phyloP scores from a whole-genome alignment of 805 yeast genomes.

The Kluyveromyces siamensis region DNA sequence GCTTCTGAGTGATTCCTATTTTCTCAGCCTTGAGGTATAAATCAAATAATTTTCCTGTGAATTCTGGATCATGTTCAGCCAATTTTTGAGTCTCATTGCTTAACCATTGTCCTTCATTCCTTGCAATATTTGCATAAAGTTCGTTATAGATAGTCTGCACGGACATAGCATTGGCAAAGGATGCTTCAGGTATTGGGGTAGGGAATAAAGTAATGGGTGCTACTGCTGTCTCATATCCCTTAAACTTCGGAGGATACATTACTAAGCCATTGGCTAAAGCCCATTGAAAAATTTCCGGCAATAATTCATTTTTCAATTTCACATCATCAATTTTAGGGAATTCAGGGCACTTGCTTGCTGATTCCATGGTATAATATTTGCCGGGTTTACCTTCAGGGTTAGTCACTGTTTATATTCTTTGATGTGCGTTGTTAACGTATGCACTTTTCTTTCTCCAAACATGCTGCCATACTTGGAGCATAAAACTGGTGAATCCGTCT shows the following conservation, averaged over 20 bases:
- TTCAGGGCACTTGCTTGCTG: conserved; percentile 3
- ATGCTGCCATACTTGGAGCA: no score
- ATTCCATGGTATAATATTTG: background rate
- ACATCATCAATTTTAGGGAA: conserved; percentile 25
- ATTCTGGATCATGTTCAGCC: conserved; percentile 55
- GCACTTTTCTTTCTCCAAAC: no score
- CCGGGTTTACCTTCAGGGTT: background rate
- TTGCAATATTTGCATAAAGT: conserved; percentile 58
- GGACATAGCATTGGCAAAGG: conserved; percentile 56
- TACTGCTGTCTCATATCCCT: conserved; percentile 35
- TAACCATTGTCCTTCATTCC: conserved; percentile 56
- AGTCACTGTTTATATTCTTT: background rate
- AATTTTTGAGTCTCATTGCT: conserved; percentile 43
- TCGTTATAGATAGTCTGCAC: conserved; percentile 66
- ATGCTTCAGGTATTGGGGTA: conserved; percentile 67
- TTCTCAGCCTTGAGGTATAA: conserved; percentile 43
- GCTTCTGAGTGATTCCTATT: conserved; percentile 48
- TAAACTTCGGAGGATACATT: conserved; percentile 63
- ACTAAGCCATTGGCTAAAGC: conserved; percentile 68
- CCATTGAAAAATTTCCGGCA: conserved; percentile 59
- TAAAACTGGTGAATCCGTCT: no score
- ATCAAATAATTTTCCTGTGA: conserved; percentile 72
- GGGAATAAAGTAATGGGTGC: conserved; percentile 93
- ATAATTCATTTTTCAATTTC: conserved; percentile 24
- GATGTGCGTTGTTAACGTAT: no score